Conservation (phyloP, 257 asterid species). For the Agastache rugosa region DNA sequence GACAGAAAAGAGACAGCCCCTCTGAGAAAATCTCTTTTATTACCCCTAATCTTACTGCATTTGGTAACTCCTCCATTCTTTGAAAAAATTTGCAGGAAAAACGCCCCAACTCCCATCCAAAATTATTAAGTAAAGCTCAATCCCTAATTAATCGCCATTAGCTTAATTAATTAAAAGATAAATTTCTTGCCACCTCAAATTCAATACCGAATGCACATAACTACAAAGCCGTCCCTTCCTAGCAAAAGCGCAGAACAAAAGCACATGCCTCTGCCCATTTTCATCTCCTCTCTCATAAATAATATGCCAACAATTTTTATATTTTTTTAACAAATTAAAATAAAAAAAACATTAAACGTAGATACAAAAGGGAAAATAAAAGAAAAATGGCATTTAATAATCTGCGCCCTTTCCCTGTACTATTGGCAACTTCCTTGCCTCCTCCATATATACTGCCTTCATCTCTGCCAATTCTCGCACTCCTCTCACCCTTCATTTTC, state of each 20-base stretch:
- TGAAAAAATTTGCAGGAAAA: conserved; percentile 7
- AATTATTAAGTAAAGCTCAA: background rate
- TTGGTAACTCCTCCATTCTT: conserved; percentile 30
- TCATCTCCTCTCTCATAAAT: conserved; percentile 44
- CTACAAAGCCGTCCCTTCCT: conserved; percentile 45
- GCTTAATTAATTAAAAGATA: background rate
- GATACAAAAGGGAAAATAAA: conserved; percentile 14
- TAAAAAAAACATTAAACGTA: conserved; percentile 6
- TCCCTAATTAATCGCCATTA: conserved; percentile 24
- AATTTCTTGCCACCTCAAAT: conserved; percentile 36
- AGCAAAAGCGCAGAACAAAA: conserved; percentile 66
- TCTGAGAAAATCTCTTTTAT: conserved; percentile 36
- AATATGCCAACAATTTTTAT: background rate
- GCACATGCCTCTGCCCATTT: conserved; percentile 73
- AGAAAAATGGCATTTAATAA: conserved; percentile 51
- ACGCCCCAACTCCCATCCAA: conserved; percentile 18
- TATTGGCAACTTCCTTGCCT: conserved; percentile 51
- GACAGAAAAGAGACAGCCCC: conserved; percentile 37
- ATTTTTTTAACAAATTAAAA: background rate
- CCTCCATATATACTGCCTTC: conserved; percentile 73
- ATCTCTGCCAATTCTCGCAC: conserved; percentile 36
- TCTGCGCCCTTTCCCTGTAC: conserved; percentile 42
- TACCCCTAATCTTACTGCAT: conserved; percentile 32
- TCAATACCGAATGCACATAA: conserved; percentile 29
- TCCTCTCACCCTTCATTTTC: conserved; percentile 38